Percentiles rank a stretch among this genome's conserved stretches.
These are phyloP conservation scores for Oryza coarctata DNA, from an alignment of 176 grass and related monocot genomes.

Conservation along the genomic window DNA sequence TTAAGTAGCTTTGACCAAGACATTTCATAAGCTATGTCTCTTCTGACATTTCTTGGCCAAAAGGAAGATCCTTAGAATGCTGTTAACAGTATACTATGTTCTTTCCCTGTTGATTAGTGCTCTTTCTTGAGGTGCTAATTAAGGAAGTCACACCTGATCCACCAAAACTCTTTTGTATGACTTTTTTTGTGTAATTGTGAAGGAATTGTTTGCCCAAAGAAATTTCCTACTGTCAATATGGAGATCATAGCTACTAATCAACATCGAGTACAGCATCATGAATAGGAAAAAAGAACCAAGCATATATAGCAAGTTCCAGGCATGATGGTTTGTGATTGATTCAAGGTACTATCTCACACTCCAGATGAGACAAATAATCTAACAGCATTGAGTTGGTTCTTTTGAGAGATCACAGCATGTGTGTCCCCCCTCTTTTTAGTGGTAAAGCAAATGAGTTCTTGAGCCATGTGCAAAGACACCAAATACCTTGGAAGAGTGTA, in stretches of 20 bases:
- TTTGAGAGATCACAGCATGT: background rate
- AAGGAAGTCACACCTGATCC: constrained; percentile 27
- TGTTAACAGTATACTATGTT: background rate
- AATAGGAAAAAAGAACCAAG: background rate
- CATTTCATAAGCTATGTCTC: background rate
- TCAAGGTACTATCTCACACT: background rate
- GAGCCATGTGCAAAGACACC: background rate
- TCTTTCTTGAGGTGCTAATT: background rate
- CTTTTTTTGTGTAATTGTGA: background rate
- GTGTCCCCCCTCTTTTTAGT: background rate
- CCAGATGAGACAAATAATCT: background rate
- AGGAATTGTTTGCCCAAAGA: background rate
- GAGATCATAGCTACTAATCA: background rate
- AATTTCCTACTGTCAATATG: background rate
- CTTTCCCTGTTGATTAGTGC: background rate
- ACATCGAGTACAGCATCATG: background rate
- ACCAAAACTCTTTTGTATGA: background rate
- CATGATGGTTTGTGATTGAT: constrained; percentile 7
- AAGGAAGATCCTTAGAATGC: background rate
- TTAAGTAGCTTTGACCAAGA: constrained; percentile 3
- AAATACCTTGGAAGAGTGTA: constrained; percentile 2
- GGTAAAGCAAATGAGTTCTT: background rate
- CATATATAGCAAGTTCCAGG: background rate
- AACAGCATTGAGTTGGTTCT: background rate
- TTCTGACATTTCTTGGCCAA: background rate